Percentiles rank a stretch among this genome's conserved stretches.
Conservation (phyloP, 2,329 filamentous ascomycete species). For the Coniochaeta pulveracea region DNA sequence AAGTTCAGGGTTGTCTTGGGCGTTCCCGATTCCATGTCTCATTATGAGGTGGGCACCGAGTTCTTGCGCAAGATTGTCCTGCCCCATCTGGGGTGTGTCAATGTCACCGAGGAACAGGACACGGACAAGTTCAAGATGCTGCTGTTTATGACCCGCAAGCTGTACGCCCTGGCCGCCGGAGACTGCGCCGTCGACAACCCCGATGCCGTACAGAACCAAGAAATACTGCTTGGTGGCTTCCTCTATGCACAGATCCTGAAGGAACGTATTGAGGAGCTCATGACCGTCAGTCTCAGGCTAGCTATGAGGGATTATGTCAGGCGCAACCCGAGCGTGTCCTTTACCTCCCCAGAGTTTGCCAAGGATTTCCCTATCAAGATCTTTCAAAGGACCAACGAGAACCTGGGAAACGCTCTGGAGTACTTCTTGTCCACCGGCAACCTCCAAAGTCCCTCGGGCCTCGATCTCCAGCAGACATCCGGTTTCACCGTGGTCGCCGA, state of each 20-base stretch:
- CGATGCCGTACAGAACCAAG: slow-evolving; percentile 92
- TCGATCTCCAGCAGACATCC: slow-evolving; percentile 89
- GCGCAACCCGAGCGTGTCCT: slow-evolving; percentile 51
- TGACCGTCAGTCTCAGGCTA: slow-evolving; percentile 42
- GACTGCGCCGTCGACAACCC: slow-evolving; percentile 93
- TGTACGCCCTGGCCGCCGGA: slow-evolving; percentile 85
- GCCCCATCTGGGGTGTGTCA: slow-evolving; percentile 77
- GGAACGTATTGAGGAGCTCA: slow-evolving; percentile 83
- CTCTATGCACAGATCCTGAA: slow-evolving; percentile 94
- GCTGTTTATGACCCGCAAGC: slow-evolving; percentile 90
- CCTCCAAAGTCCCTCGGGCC: slow-evolving; percentile 75
- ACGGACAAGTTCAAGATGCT: slow-evolving; percentile 89
- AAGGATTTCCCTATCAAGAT: slow-evolving; percentile 72
- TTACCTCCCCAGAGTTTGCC: slow-evolving; percentile 65
- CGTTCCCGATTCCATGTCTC: slow-evolving; percentile 70
- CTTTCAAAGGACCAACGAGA: slow-evolving; percentile 74
- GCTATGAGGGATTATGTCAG: slow-evolving; percentile 46
- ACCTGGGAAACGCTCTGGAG: slow-evolving; percentile 75
- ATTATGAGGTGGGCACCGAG: slow-evolving; percentile 84
- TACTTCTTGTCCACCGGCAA: slow-evolving; percentile 98
- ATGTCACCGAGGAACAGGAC: slow-evolving; percentile 77
- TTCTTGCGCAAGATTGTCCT: slow-evolving; percentile 84
- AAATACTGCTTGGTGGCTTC: slow-evolving; percentile 86
- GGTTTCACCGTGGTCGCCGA: slow-evolving; percentile 96
- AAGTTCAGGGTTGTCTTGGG: slow-evolving; percentile 86